Base-by-base conservation (phyloP, 768 basidiomycete genomes). In the Amanita exitialis region DNA sequence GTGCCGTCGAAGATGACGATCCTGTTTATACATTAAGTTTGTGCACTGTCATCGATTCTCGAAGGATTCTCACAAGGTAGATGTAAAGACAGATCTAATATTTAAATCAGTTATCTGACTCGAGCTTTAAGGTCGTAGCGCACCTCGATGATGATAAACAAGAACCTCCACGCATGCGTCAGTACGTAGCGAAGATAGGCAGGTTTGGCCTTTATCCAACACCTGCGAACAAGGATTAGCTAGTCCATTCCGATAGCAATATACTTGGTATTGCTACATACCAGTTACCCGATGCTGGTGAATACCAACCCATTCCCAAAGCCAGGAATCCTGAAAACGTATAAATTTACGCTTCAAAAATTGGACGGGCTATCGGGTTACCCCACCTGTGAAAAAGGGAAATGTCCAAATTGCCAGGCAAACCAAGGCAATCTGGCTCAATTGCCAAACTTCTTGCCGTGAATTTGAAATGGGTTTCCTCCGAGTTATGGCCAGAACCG, bases 111-210 rank as follows among this genome's bases (percentile, higher is more conserved):
- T 23, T 13, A 18, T 15, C 15, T 3, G 15, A 21, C n/a, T n/a
- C 9, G 10, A 25, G 35, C 13, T 20, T 21, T 8, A 10, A 25
- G 15, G 12, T 25, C 3, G 8, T 13, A 61, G 61, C 64, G 72
- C 9, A 61, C 56, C 51, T 55, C 54, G 25, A 55, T 37, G n/a
- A 49, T n/a, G 35, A 55, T 53, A 30, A 55, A 55, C 20, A 55
- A 42, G 20, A 41, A 49, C 28, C 54, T 52, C 54, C 54, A 55
- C 2, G 39, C 51, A 28, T 55, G 54, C 15, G 54, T 55, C 12
- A 55, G 27, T 6, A 53, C 54, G 25, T 55, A 55, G 20, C 54
- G 51, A 23, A 53, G 30, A 27, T 53, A 55, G 18, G 32, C 18
- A 43, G 54, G 54, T 5, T 55, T 49, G 4, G 32, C 39, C 2